A percentile compares a stretch with the other conserved stretches of the same genome.
Evolutionary conservation across 139 green algal genomes (phyloP).

Genomic region (Closterium sp.): DNA sequence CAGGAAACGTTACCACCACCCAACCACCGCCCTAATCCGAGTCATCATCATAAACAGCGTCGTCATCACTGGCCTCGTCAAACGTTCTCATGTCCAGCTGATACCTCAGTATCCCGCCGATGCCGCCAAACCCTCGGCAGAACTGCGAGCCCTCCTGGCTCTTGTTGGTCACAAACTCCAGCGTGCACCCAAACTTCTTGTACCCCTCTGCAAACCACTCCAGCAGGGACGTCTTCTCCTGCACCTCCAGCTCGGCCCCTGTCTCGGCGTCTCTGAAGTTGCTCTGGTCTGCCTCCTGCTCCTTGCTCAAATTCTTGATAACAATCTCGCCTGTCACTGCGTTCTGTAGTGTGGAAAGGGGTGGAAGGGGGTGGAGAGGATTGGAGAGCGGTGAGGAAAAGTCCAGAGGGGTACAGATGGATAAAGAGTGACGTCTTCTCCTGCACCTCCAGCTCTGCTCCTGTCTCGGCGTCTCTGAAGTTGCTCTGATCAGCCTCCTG

Average conservation of each 20-base stretch:
- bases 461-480: conserved; percentile 87
- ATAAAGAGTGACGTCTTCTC: conserved; percentile 71
- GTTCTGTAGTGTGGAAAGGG: neutral
- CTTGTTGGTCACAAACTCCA: conserved; percentile 97
- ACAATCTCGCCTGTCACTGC: conserved; percentile 46
- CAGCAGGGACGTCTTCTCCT: conserved; percentile 86
- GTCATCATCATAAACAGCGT: conserved; percentile 43
- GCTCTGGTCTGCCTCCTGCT: conserved; percentile 69
- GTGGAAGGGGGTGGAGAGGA: neutral
- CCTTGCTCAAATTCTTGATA: conserved; percentile 72
- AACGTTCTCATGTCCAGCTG: conserved; percentile 69
- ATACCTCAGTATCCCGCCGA: conserved; percentile 82
- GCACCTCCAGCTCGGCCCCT: conserved; percentile 82
- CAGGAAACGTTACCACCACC: neutral
- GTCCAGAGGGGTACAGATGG: too few species aligned
- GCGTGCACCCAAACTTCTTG: conserved; percentile 95
- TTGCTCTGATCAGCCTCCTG: conserved; percentile 68
- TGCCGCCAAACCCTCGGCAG: conserved; percentile 71
- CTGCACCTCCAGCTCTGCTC: conserved; percentile 83
- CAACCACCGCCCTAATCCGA: conserved; percentile 8
- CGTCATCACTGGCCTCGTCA: conserved; percentile 48
- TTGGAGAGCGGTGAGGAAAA: neutral
- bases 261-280: conserved; percentile 89
- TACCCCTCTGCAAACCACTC: conserved; percentile 98
- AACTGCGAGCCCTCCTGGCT: conserved; percentile 95